Evolutionary conservation across 73 alveolate genomes (phyloP).

Genomic region (Paramecium octaurelia): DNA sequence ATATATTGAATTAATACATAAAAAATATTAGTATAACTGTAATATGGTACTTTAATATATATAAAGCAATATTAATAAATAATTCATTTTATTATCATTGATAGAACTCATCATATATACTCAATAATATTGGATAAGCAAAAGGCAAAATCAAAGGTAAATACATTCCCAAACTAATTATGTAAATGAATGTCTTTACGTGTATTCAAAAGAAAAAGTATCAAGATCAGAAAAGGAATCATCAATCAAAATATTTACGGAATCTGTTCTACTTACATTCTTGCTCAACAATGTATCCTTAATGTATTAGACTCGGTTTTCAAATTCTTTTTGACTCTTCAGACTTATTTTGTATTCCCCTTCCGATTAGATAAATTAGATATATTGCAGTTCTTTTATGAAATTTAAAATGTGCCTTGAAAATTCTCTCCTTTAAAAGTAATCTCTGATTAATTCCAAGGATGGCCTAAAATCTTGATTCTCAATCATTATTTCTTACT

Average conservation of each 20-base stretch:
- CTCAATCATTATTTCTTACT: background rate
- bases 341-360: slow-evolving; percentile 6
- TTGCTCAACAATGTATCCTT: background rate
- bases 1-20: too few relatives aligned
- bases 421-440: background rate
- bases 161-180: slow-evolving; percentile 28
- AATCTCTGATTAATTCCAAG: background rate
- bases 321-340: background rate
- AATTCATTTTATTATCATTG: slow-evolving; percentile 22
- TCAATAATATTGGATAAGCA: slow-evolving; percentile 44
- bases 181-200: background rate
- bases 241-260: slow-evolving; percentile 20
- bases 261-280: background rate
- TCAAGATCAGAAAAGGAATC: slow-evolving; percentile 22
- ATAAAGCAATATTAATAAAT: slow-evolving; percentile 21
- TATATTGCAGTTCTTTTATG: background rate
- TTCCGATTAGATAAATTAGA: background rate
- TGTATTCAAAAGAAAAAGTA: slow-evolving; percentile 42
- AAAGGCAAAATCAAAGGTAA: slow-evolving; percentile 36
- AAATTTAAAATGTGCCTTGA: background rate
- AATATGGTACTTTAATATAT: background rate
- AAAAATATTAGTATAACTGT: too few relatives aligned
- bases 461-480: background rate
- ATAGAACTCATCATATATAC: slow-evolving; percentile 46
- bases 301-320: background rate